phyloP scores from a whole-genome alignment of 2,329 filamentous ascomycete genomes.

The Ceratocystis albifundus region DNA sequence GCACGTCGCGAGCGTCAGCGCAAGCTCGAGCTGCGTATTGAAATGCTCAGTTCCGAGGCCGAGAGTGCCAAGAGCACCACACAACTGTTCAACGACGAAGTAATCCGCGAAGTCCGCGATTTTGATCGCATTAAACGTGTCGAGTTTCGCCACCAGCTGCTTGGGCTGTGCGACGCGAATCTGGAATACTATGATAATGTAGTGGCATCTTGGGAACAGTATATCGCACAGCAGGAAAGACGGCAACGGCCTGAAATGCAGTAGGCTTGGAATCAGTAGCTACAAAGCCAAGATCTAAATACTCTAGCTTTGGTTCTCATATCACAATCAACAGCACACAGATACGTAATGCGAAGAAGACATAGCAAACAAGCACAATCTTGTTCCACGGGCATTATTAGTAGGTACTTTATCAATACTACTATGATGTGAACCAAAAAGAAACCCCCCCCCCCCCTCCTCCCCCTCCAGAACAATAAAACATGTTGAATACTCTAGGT shows the following conservation, averaged over 20 bases:
- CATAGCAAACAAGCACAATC: background rate
- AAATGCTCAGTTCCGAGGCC: slow-evolving; percentile 79
- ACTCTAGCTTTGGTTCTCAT: background rate
- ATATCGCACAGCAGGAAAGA: slow-evolving; percentile 75
- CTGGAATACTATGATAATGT: slow-evolving; percentile 75
- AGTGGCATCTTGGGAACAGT: slow-evolving; percentile 75
- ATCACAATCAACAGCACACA: background rate
- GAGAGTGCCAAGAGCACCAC: slow-evolving; percentile 76
- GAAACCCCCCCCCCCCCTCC: too few relatives aligned
- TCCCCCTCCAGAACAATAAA: background rate
- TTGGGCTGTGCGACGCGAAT: slow-evolving; percentile 71
- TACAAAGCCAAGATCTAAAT: background rate
- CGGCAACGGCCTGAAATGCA: slow-evolving; percentile 24
- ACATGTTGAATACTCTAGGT: background rate
- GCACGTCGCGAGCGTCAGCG: slow-evolving; percentile 74
- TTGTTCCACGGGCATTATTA: background rate
- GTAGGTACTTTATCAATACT: background rate
- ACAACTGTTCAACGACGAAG: slow-evolving; percentile 92
- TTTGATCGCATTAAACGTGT: slow-evolving; percentile 94
- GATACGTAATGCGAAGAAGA: slow-evolving; percentile 13
- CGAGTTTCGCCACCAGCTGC: slow-evolving; percentile 82
- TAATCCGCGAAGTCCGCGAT: slow-evolving; percentile 80
- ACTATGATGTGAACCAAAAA: background rate
- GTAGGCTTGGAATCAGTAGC: slow-evolving; percentile 10
- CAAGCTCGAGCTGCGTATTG: slow-evolving; percentile 84